Base-by-base conservation (phyloP, 78 protist species). In the Dictyostelium citrinum region DNA sequence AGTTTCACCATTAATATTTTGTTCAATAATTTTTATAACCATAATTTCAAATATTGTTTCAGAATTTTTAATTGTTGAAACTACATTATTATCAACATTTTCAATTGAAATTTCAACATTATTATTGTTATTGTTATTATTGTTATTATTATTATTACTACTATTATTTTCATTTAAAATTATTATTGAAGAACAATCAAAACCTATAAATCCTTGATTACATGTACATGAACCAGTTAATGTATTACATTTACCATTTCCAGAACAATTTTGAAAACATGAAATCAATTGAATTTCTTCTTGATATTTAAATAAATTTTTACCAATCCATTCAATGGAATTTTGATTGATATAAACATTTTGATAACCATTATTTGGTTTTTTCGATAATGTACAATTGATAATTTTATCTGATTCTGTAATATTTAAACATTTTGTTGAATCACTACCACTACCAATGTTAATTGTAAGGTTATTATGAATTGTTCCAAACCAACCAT, bases 231-330 rank as follows among this genome's bases (percentile, higher is more conserved):
- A 37, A 0, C 80, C 79, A 16, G 5, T 41, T 14, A 10, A 5
- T n/a, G 81, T 20, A 74, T 74, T n/a, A 74, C 81, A 74, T 22
- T 10, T 39, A 29, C 58, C 81, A 70, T 74, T 74, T 37, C 12
- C 24, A 1, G 60, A 70, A 17, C 46, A 70, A 33, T 27, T 39
- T 1, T 31, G 8, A 74, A 22, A 20, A n/a, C 41, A 29, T 37
- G 58, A 17, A 74, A 24, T 16, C 17, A 14, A 11, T 11, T 11
- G 9, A 24, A 64, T 10, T 3, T 10, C 33, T 11, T 64, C 72
- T 64, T 27, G 33, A 64, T 64, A 64, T 27, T 64, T 64, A 10
- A 27, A 64, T 8, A 64, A n/a, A 27, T 64, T n/a, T 64, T 64
- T 64, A 64, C 72, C 72, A 24, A 64, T 14, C 72, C 72, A 64